Percentiles rank a stretch among this genome's conserved stretches.
phyloP scores from a whole-genome alignment of 352 stramenopile species.

The Phytophthora pinifolia region DNA sequence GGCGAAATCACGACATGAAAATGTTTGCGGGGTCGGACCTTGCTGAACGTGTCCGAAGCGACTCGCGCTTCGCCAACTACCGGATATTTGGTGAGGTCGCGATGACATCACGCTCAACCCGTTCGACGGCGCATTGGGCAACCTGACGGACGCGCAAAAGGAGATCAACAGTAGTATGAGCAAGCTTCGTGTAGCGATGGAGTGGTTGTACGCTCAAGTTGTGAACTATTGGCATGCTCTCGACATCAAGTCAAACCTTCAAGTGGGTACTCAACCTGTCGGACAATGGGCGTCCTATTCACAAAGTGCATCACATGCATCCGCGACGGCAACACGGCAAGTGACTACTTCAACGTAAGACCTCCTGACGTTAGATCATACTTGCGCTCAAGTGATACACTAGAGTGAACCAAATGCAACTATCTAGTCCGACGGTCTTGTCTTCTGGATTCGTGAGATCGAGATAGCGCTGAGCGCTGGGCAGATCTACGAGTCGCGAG shows the following conservation, averaged over 20 bases:
- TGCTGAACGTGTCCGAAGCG: too few relatives aligned
- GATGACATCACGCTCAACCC: conserved; percentile 6
- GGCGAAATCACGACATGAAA: conserved; percentile 21
- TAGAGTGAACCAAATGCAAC: too few relatives aligned
- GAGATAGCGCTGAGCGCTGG: too few relatives aligned
- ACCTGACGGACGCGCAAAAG: neutral
- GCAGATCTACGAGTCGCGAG: too few relatives aligned
- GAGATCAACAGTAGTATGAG: conserved; percentile 4
- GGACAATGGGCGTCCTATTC: too few relatives aligned
- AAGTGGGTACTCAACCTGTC: too few relatives aligned
- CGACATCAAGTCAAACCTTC: conserved; percentile 4
- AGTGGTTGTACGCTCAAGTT: conserved; percentile 8
- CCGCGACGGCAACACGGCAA: conserved; percentile 1
- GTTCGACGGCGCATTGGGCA: conserved; percentile 1
- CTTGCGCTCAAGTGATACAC: too few relatives aligned
- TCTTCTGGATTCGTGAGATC: too few relatives aligned
- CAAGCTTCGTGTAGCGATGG: conserved; percentile 3
- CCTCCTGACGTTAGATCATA: conserved; percentile 3
- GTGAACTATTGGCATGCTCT: conserved; percentile 6
- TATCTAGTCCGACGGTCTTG: too few relatives aligned
- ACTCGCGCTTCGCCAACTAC: too few relatives aligned
- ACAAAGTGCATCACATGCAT: conserved; percentile 2
- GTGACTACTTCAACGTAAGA: conserved; percentile 2
- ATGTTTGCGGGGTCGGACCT: too few relatives aligned
- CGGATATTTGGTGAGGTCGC: conserved; percentile 2